Conservation (phyloP, 805 yeast genomes). For the Wickerhamiella bombiphila region DNA sequence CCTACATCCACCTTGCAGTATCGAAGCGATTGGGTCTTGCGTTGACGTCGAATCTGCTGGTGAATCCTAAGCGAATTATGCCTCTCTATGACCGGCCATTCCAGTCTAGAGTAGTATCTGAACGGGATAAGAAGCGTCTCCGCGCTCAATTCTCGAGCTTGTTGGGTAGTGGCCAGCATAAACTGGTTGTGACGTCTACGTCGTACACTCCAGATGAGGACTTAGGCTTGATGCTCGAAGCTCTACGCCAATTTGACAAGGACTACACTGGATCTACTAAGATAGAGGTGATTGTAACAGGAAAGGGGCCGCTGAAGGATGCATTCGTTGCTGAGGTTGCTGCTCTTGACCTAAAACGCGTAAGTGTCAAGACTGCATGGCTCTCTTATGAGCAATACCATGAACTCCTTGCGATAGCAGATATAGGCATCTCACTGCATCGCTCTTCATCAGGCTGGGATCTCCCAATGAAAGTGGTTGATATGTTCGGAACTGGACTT, state of each 20-base stretch:
- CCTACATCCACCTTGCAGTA: conserved; percentile 67
- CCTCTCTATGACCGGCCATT: conserved; percentile 78
- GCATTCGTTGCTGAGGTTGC: conserved; percentile 36
- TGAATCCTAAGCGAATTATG: conserved; percentile 34
- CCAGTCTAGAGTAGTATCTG: conserved; percentile 41
- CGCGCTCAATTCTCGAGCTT: conserved; percentile 25
- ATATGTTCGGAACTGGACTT: conserved; percentile 88
- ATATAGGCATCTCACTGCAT: conserved; percentile 80
- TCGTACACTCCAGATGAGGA: conserved; percentile 96
- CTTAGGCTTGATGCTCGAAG: conserved; percentile 50
- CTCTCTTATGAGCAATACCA: conserved; percentile 69
- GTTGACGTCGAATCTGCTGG: conserved; percentile 39
- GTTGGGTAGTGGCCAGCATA: conserved; percentile 39
- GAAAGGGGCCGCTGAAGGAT: conserved; percentile 75
- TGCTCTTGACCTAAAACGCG: conserved; percentile 30
- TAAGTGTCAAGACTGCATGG: conserved; percentile 60
- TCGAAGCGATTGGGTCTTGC: conserved; percentile 57
- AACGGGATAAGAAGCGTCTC: conserved; percentile 21
- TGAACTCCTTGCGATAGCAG: conserved; percentile 54
- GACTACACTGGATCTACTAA: conserved; percentile 23
- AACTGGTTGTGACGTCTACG: conserved; percentile 72
- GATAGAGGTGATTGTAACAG: conserved; percentile 71
- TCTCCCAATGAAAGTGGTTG: conserved; percentile 93
- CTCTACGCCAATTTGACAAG: conserved; percentile 46
- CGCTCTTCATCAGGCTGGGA: conserved; percentile 86